phyloP scores from a whole-genome alignment of 208 protist species.

The Herpetomonas tarakana region DNA sequence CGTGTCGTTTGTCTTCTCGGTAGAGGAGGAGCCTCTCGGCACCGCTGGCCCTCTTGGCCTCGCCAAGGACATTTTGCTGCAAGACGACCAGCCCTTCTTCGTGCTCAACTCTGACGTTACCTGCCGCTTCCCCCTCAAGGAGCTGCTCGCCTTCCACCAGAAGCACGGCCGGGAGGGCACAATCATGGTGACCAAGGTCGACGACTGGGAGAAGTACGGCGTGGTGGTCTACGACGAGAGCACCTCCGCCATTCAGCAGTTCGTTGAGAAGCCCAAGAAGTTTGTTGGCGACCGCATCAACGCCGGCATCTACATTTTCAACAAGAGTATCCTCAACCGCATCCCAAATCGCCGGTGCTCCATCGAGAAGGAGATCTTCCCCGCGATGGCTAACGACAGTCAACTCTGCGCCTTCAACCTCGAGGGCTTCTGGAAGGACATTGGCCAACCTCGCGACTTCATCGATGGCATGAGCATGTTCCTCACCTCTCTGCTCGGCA shows the following conservation, averaged over 20 bases:
- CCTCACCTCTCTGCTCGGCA: constrained; percentile 63
- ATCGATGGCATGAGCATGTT: constrained; percentile 88
- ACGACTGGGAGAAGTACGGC: constrained; percentile 97
- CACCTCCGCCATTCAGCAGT: constrained; percentile 85
- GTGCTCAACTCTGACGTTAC: constrained; percentile 98
- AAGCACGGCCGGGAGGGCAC: constrained; percentile 95
- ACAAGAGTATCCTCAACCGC: constrained; percentile 93
- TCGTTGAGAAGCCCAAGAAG: constrained; percentile 95
- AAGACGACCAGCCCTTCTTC: constrained; percentile 95
- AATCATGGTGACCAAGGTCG: constrained; percentile 95
- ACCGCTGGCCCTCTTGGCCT: constrained; percentile 97
- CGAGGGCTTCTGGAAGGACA: constrained; percentile 98
- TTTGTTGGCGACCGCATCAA: constrained; percentile 98
- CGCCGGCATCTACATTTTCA: constrained; percentile 97
- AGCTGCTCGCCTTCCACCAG: constrained; percentile 95
- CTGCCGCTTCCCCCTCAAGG: constrained; percentile 93
- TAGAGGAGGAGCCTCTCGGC: constrained; percentile 95
- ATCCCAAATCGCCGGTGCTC: constrained; percentile 92
- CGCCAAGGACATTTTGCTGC: constrained; percentile 84
- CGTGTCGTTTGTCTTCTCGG: constrained; percentile 94
- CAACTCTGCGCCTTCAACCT: constrained; percentile 96
- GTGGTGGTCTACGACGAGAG: constrained; percentile 94
- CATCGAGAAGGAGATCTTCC: constrained; percentile 98
- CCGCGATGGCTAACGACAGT: constrained; percentile 89
- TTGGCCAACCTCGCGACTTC: constrained; percentile 96